Conservation (phyloP, 1,284 basidiomycete species). For the Ustilago crameri region DNA sequence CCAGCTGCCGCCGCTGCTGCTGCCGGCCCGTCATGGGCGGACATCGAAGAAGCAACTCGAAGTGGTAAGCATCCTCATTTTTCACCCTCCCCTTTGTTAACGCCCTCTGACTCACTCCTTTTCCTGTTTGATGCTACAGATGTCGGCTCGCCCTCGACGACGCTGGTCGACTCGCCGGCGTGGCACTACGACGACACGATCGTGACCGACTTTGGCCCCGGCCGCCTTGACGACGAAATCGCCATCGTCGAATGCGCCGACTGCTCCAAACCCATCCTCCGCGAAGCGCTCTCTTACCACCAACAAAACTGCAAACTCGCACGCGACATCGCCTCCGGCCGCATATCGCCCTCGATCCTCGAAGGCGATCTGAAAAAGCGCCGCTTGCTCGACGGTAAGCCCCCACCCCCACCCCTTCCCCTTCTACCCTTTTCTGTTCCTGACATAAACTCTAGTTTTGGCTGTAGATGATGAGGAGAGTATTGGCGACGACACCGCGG, state of each 20-base stretch:
- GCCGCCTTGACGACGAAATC: slow-evolving; percentile 59
- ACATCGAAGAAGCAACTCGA: slow-evolving; percentile 48
- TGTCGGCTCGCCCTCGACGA: slow-evolving; percentile 24
- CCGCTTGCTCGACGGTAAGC: slow-evolving; percentile 48
- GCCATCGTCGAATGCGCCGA: slow-evolving; percentile 56
- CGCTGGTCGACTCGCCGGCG: slow-evolving; percentile 28
- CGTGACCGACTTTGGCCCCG: slow-evolving; percentile 64
- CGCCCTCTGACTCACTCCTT: not conserved
- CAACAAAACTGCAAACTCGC: slow-evolving; percentile 58
- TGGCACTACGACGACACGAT: slow-evolving; percentile 63
- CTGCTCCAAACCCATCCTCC: slow-evolving; percentile 58
- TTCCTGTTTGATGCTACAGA: slow-evolving; percentile 15
- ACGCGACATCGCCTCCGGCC: slow-evolving; percentile 53
- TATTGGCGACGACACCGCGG: slow-evolving; percentile 27
- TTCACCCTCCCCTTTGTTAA: not conserved
- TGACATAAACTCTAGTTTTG: not conserved
- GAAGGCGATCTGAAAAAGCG: slow-evolving; percentile 49
- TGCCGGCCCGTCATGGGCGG: slow-evolving; percentile 37
- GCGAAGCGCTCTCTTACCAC: slow-evolving; percentile 54
- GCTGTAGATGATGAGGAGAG: slow-evolving; percentile 40
- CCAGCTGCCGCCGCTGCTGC: slow-evolving; percentile 7
- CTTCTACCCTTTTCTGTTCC: not conserved
- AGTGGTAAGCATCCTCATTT: slow-evolving; percentile 28
- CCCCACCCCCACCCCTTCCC: not conserved
- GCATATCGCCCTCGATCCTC: slow-evolving; percentile 53